phyloP scores from a whole-genome alignment of 2,329 filamentous ascomycete species.

The Rutstroemia sp. region DNA sequence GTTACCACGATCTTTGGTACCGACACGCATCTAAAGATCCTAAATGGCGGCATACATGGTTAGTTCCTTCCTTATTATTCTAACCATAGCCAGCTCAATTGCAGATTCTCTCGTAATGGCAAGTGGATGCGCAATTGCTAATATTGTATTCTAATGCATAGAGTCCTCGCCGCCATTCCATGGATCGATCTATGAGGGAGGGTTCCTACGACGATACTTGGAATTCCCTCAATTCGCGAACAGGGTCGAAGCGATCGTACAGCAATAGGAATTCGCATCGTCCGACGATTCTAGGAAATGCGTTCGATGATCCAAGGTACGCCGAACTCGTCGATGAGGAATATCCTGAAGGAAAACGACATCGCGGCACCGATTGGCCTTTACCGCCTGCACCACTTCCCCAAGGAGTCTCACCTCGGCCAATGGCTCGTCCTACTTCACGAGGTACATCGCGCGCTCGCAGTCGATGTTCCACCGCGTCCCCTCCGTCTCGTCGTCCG shows the following conservation, averaged over 20 bases:
- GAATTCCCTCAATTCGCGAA: constrained; percentile 6
- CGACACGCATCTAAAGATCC: background rate
- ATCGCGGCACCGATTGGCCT: constrained; percentile 39
- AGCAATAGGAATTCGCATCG: constrained; percentile 23
- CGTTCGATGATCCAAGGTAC: constrained; percentile 28
- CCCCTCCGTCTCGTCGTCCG: constrained; percentile 10
- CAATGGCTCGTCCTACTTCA: background rate
- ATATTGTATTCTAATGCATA: background rate
- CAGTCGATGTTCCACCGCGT: constrained; percentile 25
- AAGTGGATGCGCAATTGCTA: background rate
- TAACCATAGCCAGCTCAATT: too few species aligned
- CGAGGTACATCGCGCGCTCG: constrained; percentile 11
- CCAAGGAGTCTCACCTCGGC: constrained; percentile 6
- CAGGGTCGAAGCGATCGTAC: constrained; percentile 28
- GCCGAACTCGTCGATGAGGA: constrained; percentile 15
- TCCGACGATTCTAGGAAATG: constrained; percentile 17
- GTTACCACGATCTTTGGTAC: background rate
- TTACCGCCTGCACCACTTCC: constrained; percentile 17
- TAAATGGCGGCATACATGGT: constrained; percentile 9
- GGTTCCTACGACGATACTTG: constrained; percentile 2
- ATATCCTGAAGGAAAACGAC: constrained; percentile 34
- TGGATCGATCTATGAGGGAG: constrained; percentile 10
- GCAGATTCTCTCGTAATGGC: too few species aligned
- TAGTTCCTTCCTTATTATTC: background rate
- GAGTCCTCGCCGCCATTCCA: constrained; percentile 12